Evolutionary conservation across 176 grass and related monocot genomes (phyloP), one percentile per base, ranked within the genome.

Genomic region (Dactylis glomerata): DNA sequence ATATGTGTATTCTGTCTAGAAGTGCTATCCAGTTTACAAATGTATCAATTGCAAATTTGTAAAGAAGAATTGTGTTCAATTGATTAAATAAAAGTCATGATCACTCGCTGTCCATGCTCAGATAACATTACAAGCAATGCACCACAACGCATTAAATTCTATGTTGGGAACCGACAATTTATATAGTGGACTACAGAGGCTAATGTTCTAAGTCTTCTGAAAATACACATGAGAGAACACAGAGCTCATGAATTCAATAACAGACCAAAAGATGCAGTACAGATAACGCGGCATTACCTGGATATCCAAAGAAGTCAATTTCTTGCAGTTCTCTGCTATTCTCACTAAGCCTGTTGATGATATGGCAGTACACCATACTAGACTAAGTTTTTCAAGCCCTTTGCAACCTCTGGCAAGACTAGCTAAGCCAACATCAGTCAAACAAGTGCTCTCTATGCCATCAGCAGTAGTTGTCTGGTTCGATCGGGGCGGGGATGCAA

Each of bases 361-460:
- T 88, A 91, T 87, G 77, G 84, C 63, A 76, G 89, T 86, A 75
- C 95, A 95, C 92, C 92, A 95, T 59, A 85, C 75, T 26, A 97
- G 75, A 76, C 92, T 97, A 49, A 97, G 77, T 46, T 91, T 92
- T 75, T 97, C 90, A 59, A 97, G 95, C 33, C 82, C 58, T 85
- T 86, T 91, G 91, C 95, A 97, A 8, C 75, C 76, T 45, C 31
- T 85, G 1, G 89, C 89, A 19, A 95, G 92, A 80, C 71, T 77
- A 62, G 51, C 41, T 65, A 97, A 73, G 66, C 95, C 95, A 38
- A 78, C 79, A 88, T 95, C 92, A 27, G 92, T 93, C 65, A 97
- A 78, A 87, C 88, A 90, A 73, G 70, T 83, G 45, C 14, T 80
- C 23, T 73, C 82, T 55, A 59, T 68, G 23, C 65, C 85, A 73